A percentile compares a stretch with the other conserved stretches of the same genome.
Evolutionary conservation across 2,329 filamentous ascomycete species (phyloP).

Genomic region (Colletotrichum aenigma): DNA sequence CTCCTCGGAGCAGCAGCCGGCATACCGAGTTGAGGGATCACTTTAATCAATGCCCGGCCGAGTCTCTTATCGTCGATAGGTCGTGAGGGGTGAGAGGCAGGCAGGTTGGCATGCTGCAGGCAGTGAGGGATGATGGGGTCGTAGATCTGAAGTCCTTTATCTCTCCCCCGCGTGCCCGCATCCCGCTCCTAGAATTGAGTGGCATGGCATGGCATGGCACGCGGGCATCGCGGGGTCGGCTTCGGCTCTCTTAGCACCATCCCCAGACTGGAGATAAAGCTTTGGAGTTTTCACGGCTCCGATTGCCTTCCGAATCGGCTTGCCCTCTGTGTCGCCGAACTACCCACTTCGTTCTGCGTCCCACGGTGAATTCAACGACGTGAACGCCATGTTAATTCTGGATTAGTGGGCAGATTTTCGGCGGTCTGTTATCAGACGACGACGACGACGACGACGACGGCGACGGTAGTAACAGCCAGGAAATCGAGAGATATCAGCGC

Average conservation of each 20-base stretch:
- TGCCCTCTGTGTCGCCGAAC: neutral
- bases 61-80: neutral
- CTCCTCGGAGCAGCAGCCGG: neutral
- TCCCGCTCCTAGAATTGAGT: neutral
- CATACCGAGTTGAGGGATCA: neutral
- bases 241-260: constrained; percentile 6
- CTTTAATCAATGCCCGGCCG: neutral
- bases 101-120: neutral
- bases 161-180: constrained; percentile 14
- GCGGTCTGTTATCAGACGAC: neutral
- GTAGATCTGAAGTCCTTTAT: neutral
- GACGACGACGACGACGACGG: neutral
- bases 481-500: neutral
- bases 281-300: neutral
- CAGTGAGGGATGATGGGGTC: constrained; percentile 5
- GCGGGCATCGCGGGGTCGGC: constrained; percentile 1
- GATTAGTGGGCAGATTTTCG: neutral
- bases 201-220: neutral
- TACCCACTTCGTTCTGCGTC: neutral
- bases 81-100: neutral
- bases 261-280: neutral
- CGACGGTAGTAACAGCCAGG: neutral
- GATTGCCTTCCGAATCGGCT: neutral
- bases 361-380: no score
- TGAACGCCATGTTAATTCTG: neutral